Percentiles rank a stretch among this genome's conserved stretches.
Evolutionary conservation across 1,284 basidiomycete genomes (phyloP).

Genomic region (Cystobasidium pallidum): DNA sequence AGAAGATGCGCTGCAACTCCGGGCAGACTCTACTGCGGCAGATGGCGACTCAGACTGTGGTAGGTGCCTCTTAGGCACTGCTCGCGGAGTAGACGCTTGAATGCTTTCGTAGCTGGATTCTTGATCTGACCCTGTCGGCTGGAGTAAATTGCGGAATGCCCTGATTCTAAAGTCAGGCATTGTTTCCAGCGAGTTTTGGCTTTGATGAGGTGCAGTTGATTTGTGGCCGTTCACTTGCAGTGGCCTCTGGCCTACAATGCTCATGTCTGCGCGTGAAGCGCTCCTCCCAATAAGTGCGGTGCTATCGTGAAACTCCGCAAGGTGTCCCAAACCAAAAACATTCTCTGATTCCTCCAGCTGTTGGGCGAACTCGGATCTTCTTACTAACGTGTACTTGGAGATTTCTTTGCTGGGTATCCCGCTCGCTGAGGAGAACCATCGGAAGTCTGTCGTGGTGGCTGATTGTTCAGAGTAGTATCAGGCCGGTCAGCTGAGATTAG

Average conservation of each 20-base stretch:
- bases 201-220: constrained; percentile 1
- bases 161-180: background rate
- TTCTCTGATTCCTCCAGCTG: background rate
- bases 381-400: background rate
- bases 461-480: background rate
- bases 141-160: background rate
- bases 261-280: background rate
- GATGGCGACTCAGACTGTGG: background rate
- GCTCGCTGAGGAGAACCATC: constrained; percentile 22
- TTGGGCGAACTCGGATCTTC: constrained; percentile 7
- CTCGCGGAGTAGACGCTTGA: constrained; percentile 6
- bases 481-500: background rate
- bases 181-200: background rate
- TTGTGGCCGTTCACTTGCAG: constrained; percentile 3
- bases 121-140: background rate
- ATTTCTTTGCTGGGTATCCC: constrained; percentile 11
- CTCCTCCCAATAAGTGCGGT: background rate
- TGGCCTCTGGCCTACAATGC: background rate
- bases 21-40: background rate
- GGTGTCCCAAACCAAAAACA: background rate
- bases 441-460: constrained; percentile 13
- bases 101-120: constrained; percentile 2
- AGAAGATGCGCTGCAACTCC: background rate
- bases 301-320: constrained; percentile 3
- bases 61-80: background rate